phyloP scores from a whole-genome alignment of 2,329 filamentous ascomycete species.

The Penicillium crustosum region DNA sequence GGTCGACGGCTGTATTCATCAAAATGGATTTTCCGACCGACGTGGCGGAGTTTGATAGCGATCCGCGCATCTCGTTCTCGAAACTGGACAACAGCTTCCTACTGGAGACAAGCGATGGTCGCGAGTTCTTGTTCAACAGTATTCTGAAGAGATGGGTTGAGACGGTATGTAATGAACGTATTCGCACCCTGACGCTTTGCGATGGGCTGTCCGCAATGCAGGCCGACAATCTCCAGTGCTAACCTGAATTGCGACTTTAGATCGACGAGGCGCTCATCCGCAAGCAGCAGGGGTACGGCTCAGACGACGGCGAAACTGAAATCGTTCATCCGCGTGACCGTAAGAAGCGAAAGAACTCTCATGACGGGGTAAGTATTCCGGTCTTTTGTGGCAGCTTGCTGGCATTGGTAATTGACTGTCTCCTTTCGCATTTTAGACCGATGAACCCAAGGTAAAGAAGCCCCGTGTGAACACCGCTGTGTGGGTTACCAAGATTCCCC shows the following conservation, averaged over 20 bases:
- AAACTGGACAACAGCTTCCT: conserved; percentile 78
- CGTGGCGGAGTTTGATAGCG: conserved; percentile 68
- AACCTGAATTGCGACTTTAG: conserved; percentile 37
- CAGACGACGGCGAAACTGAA: conserved; percentile 58
- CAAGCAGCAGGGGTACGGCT: conserved; percentile 62
- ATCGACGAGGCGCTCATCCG: conserved; percentile 61
- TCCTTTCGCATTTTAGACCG: conserved; percentile 20
- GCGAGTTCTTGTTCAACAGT: conserved; percentile 80
- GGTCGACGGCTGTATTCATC: not conserved
- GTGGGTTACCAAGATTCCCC: conserved; percentile 84
- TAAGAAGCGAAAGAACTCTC: conserved; percentile 54
- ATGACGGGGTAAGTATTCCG: conserved; percentile 50
- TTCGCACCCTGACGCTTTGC: not conserved
- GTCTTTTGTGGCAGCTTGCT: not conserved
- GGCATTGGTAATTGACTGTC: not conserved
- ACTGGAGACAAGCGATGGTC: conserved; percentile 78
- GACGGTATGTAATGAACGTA: conserved; percentile 47
- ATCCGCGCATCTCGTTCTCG: conserved; percentile 85
- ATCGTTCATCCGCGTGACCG: conserved; percentile 45
- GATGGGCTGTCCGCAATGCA: not conserved
- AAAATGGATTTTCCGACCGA: conserved; percentile 52
- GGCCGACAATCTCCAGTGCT: not conserved
- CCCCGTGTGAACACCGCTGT: conserved; percentile 77
- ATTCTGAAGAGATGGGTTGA: conserved; percentile 73
- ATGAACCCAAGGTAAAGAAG: conserved; percentile 43